Evolutionary conservation across 2,329 filamentous ascomycete species (phyloP).

Genomic region (Magnaporthiopsis poae): DNA sequence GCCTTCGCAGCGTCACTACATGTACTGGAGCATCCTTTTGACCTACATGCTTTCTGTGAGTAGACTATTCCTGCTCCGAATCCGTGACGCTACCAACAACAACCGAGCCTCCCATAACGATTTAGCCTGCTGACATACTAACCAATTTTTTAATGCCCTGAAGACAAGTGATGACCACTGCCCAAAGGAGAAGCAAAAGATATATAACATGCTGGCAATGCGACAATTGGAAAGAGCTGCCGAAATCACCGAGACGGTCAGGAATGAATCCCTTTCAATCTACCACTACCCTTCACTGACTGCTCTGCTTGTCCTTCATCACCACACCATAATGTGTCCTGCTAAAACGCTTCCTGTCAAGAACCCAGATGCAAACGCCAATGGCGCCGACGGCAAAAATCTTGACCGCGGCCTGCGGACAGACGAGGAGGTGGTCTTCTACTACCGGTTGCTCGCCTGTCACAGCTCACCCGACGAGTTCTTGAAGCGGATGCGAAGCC

Average conservation of each 20-base stretch:
- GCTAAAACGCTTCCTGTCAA: slow-evolving; percentile 10
- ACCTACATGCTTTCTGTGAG: slow-evolving; percentile 45
- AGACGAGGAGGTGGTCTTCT: slow-evolving; percentile 41
- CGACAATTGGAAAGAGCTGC: slow-evolving; percentile 43
- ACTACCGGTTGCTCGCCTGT: slow-evolving; percentile 36
- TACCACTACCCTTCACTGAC: too few species aligned
- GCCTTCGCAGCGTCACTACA: slow-evolving; percentile 34
- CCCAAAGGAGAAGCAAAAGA: slow-evolving; percentile 37
- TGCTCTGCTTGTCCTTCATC: neutral
- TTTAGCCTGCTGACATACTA: neutral
- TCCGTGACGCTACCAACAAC: neutral
- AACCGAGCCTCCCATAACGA: neutral
- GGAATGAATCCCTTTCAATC: neutral
- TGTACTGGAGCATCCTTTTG: slow-evolving; percentile 47
- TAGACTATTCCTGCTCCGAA: neutral
- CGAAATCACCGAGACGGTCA: slow-evolving; percentile 33
- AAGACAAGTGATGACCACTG: slow-evolving; percentile 36
- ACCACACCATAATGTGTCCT: neutral
- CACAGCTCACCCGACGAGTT: slow-evolving; percentile 34
- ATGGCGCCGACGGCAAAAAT: neutral
- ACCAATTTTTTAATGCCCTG: too few species aligned
- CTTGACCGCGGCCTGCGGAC: slow-evolving; percentile 27
- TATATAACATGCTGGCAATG: slow-evolving; percentile 41
- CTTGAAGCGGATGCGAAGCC: slow-evolving; percentile 27
- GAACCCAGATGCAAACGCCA: slow-evolving; percentile 17